These are phyloP conservation scores for Fagopyrum esculentum DNA, from an alignment of 148 eudicot species.

Conservation along the genomic window DNA sequence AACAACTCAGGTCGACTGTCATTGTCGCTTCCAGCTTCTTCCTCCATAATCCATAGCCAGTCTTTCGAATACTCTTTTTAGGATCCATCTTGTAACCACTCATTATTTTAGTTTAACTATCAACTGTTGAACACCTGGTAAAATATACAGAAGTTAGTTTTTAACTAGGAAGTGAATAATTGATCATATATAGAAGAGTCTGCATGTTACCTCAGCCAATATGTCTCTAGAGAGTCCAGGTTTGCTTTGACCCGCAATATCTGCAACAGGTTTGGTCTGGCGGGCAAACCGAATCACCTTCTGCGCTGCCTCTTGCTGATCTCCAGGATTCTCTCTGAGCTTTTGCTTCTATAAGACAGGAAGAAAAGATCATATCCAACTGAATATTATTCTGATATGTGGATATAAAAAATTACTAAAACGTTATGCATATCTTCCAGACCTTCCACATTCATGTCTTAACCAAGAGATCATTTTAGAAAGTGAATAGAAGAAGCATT, in stretches of 20 bases:
- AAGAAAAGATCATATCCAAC: background rate
- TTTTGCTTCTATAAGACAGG: conserved; percentile 51
- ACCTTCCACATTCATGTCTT: too few species aligned
- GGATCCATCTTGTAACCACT: background rate
- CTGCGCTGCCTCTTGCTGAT: conserved; percentile 20
- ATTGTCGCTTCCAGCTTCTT: too few species aligned
- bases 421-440: too few species aligned
- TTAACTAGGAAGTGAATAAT: background rate
- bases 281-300: conserved; percentile 48
- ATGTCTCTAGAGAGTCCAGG: conserved; percentile 46
- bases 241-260: conserved; percentile 33
- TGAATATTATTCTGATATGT: too few species aligned
- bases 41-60: too few species aligned
- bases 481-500: too few species aligned
- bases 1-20: too few species aligned
- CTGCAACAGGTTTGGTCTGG: conserved; percentile 49
- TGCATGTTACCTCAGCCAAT: conserved; percentile 28
- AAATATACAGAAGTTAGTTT: background rate
- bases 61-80: background rate
- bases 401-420: too few species aligned
- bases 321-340: conserved; percentile 24
- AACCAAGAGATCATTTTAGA: too few species aligned
- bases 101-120: background rate
- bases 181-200: background rate
- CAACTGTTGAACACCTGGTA: background rate